Conservation (phyloP, 73 alveolate genomes). For the Paramecium primaurelia region DNA sequence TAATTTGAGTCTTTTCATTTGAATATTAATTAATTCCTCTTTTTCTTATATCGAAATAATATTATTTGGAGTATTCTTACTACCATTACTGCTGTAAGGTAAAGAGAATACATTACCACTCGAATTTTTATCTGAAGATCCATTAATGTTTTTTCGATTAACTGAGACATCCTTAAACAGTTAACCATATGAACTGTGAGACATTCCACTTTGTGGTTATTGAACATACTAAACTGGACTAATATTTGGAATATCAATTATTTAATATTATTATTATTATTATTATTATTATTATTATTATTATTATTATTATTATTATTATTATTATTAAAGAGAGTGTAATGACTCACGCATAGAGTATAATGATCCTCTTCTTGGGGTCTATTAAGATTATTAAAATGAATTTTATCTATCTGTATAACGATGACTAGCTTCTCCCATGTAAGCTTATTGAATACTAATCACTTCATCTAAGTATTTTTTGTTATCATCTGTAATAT, state of each 20-base stretch:
- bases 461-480: background rate
- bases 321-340: background rate
- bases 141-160: background rate
- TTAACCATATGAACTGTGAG: background rate
- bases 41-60: background rate
- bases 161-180: background rate
- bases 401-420: background rate
- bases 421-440: background rate
- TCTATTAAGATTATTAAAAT: background rate
- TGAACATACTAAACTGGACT: background rate
- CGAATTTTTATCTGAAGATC: background rate
- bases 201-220: background rate
- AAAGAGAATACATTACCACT: constrained; percentile 25
- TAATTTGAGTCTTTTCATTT: background rate
- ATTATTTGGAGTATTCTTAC: background rate
- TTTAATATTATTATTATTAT: background rate
- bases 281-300: no score
- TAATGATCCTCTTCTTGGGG: background rate
- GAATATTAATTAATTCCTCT: background rate
- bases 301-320: background rate
- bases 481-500: background rate
- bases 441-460: background rate
- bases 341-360: background rate
- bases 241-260: background rate
- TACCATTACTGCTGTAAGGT: constrained; percentile 37